Evolutionary conservation across 495 filamentous ascomycete species (phyloP), one percentile per base, ranked within the genome.

Genomic region (Aspergillus conjunctus): DNA sequence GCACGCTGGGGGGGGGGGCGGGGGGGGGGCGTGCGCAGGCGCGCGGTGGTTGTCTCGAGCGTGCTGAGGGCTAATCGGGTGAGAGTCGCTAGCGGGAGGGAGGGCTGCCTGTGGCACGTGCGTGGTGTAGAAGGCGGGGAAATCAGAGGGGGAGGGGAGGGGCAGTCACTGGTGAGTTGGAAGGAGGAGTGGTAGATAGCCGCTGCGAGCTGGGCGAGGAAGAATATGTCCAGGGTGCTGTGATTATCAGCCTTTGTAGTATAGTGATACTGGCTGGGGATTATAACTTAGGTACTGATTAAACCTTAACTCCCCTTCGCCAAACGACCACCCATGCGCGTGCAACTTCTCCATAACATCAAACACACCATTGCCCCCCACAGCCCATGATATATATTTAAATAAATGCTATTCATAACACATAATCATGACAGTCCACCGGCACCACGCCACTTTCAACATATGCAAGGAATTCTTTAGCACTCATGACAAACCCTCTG

Each of bases 201-300:
- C 58, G 66, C 66, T 56, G 63, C 63, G 51, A 68, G 34, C 60
- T 68, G 66, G 60, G 66, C 58, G 12, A 68, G 60, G 54, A 66
- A 66, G 57, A 68, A 68, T 33, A 66, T 32, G 61, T 68, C 66
- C 39, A 68, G 58, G 54, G 66, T 61, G 57, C 66, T 66, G 26
- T 68, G 43, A 57, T 68, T 59, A 49, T 59, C 14, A 17, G 33
- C 32, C 37, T 41, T 41, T 41, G 37, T 53, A 62, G 48, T 52
- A 53, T 53, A 11, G 45, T 49, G 37, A 11, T 46, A 31, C 10
- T 34, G 55, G 31, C 43, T 49, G 31, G 48, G 46, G 48, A 52
- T 58, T 12, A 37, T 51, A 58, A 48, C 48, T 37, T 56, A 22
- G 1, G 56, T 59, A 53, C 58, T 68, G 65, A 59, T 68, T 68